A percentile compares a stretch with the other conserved stretches of the same genome.
phyloP scores from a whole-genome alignment of 257 asterid genomes.

The Solanum piurae region DNA sequence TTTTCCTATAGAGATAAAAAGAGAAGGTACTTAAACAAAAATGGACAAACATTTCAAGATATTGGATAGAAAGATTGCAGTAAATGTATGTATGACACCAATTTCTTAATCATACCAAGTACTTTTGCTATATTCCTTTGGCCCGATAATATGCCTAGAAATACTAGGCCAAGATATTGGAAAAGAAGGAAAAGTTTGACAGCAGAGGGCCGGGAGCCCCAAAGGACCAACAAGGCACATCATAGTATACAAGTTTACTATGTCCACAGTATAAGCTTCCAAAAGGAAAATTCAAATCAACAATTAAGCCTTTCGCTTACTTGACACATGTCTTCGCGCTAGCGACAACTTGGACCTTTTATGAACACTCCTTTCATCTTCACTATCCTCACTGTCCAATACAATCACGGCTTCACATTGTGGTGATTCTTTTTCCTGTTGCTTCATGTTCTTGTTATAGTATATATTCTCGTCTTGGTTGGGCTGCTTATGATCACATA shows the following conservation, averaged over 20 bases:
- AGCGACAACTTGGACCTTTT: constrained; percentile 51
- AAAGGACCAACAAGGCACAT: neutral
- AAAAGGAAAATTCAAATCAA: neutral
- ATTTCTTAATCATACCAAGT: neutral
- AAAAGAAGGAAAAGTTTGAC: neutral
- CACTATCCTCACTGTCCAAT: constrained; percentile 81
- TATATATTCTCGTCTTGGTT: constrained; percentile 9
- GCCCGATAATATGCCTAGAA: neutral
- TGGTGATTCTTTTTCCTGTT: constrained; percentile 9
- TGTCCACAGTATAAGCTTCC: neutral
- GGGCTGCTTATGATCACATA: constrained; percentile 15
- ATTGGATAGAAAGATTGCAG: neutral
- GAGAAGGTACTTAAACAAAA: neutral
- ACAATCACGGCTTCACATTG: constrained; percentile 39
- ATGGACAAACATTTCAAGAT: neutral
- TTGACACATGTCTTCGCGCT: constrained; percentile 28
- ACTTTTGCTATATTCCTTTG: neutral
- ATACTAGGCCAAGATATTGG: neutral
- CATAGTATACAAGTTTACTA: neutral
- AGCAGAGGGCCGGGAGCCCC: neutral
- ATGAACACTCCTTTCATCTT: constrained; percentile 28
- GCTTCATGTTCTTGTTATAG: constrained; percentile 4
- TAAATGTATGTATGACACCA: neutral
- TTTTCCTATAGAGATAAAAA: neutral
- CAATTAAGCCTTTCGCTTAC: constrained; percentile 30